Conservation (phyloP, 1,284 basidiomycete genomes). For the Hortiboletus rubellus region DNA sequence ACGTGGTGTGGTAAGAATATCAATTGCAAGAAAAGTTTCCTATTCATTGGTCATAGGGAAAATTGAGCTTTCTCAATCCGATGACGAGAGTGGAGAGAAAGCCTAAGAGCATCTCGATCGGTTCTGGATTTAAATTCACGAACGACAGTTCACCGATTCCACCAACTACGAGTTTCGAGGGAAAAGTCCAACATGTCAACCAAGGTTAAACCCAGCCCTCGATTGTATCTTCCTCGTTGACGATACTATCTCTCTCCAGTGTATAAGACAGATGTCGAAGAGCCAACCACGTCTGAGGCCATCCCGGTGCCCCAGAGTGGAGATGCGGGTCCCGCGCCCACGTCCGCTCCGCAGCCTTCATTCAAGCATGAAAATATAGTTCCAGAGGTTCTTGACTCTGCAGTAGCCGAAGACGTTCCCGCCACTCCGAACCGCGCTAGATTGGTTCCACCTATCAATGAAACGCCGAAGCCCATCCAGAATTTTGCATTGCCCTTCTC, state of each 20-base stretch:
- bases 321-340: not conserved
- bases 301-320: not conserved
- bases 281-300: constrained; percentile 5
- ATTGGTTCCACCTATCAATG: not conserved
- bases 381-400: not conserved
- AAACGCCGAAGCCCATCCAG: not conserved
- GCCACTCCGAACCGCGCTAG: not conserved
- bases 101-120: constrained; percentile 30
- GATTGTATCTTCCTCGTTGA: not conserved
- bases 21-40: not conserved
- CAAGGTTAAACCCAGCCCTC: constrained; percentile 21
- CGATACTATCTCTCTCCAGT: constrained; percentile 16
- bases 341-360: not conserved
- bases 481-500: not conserved
- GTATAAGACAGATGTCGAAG: constrained; percentile 31
- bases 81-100: constrained; percentile 13
- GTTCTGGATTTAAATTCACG: constrained; percentile 28
- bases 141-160: constrained; percentile 24
- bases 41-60: constrained; percentile 25
- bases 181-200: constrained; percentile 34
- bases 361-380: not conserved
- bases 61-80: constrained; percentile 29
- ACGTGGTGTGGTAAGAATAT: constrained; percentile 44
- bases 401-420: not conserved
- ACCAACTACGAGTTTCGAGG: constrained; percentile 32